These are phyloP conservation scores for Athelia psychrophila DNA, from an alignment of 1,284 basidiomycete species.

Conservation along the genomic window DNA sequence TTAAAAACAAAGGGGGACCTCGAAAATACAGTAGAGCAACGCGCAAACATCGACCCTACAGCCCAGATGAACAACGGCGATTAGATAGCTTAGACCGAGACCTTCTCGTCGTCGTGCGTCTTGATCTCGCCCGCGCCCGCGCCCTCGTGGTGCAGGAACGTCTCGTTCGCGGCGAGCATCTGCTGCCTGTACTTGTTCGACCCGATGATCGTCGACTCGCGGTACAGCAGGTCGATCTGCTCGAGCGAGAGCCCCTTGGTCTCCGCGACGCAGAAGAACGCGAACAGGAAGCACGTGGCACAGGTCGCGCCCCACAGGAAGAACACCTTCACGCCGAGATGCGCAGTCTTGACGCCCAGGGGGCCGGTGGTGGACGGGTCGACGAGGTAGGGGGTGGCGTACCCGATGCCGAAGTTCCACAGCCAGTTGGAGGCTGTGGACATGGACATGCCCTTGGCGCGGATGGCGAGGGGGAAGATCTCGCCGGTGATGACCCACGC, in stretches of 20 bases:
- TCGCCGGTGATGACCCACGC: slow-evolving; percentile 34
- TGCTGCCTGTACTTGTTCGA: background rate
- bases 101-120: background rate
- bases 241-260: slow-evolving; percentile 24
- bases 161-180: slow-evolving; percentile 1
- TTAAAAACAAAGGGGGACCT: too few species aligned
- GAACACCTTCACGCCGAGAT: slow-evolving; percentile 53
- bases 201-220: background rate
- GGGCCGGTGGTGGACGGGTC: slow-evolving; percentile 32
- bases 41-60: too few species aligned
- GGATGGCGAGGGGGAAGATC: slow-evolving; percentile 40
- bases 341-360: background rate
- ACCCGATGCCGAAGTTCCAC: slow-evolving; percentile 43
- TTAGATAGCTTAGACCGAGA: too few species aligned
- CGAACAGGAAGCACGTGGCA: slow-evolving; percentile 39
- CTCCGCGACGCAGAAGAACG: slow-evolving; percentile 38
- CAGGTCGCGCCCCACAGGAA: slow-evolving; percentile 51
- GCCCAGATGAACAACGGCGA: too few species aligned
- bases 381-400: slow-evolving; percentile 47
- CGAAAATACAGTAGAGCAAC: too few species aligned
- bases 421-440: slow-evolving; percentile 50
- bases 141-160: background rate
- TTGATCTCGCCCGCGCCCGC: background rate
- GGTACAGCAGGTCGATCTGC: slow-evolving; percentile 39
- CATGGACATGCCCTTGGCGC: slow-evolving; percentile 46